A percentile compares a stretch with the other conserved stretches of the same genome.
Evolutionary conservation across 331 rosid species (phyloP).

Genomic region (Rosa hybrid): DNA sequence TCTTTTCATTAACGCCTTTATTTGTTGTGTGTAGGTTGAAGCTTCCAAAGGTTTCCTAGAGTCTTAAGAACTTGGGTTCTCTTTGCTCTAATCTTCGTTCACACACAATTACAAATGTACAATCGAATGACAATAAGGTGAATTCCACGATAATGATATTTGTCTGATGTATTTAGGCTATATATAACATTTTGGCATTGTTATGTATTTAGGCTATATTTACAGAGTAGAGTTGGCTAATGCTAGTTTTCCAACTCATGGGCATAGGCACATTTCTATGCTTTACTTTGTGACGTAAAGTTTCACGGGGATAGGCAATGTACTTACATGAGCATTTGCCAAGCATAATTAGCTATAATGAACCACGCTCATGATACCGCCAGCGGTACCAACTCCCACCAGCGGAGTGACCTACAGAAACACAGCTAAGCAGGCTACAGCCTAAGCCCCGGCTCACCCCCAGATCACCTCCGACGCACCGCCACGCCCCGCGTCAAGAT

Average conservation of each 20-base stretch:
- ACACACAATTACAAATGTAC: slow-evolving; percentile 98
- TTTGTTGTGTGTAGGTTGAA: slow-evolving; percentile 49
- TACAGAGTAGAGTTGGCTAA: not conserved
- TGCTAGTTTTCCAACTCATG: not conserved
- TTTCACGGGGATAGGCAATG: not conserved
- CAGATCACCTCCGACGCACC: too few species aligned
- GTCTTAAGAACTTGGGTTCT: slow-evolving; percentile 80
- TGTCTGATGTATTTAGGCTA: not conserved
- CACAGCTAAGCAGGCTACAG: too few species aligned
- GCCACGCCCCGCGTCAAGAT: too few species aligned
- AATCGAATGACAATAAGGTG: slow-evolving; percentile 96
- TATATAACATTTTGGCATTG: not conserved
- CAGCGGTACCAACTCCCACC: too few species aligned
- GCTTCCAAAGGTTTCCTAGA: slow-evolving; percentile 85
- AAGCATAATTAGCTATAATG: too few species aligned
- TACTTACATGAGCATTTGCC: too few species aligned
- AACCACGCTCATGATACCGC: too few species aligned
- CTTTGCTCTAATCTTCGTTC: slow-evolving; percentile 88
- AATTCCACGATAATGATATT: not conserved
- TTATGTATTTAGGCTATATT: not conserved
- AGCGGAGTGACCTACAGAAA: too few species aligned
- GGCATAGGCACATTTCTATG: not conserved
- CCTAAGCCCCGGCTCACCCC: too few species aligned
- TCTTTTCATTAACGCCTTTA: not conserved
- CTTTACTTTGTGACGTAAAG: slow-evolving; percentile 6